These are phyloP conservation scores for Tolypocladium amazonense DNA, from an alignment of 2,329 filamentous ascomycete genomes.

Conservation along the genomic window DNA sequence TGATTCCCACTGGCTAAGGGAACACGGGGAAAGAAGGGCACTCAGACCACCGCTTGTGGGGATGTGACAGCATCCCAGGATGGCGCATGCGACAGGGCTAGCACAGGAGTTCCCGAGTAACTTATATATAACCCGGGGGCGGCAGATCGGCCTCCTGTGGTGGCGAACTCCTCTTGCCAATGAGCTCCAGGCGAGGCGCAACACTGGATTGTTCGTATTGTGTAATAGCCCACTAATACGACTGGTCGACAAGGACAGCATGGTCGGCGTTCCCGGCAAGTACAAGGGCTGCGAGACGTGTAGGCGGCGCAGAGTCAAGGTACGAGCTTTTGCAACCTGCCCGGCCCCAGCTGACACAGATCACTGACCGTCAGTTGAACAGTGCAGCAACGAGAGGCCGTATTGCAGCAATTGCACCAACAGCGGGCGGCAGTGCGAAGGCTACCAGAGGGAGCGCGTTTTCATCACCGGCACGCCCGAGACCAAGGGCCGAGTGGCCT, in stretches of 20 bases:
- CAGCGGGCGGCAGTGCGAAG: constrained; percentile 46
- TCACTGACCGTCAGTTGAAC: constrained; percentile 3
- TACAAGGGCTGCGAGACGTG: constrained; percentile 57
- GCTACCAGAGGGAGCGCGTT: constrained; percentile 51
- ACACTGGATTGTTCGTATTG: not conserved
- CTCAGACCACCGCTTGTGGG: constrained; percentile 2
- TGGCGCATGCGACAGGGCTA: not conserved
- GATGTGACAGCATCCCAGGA: not conserved
- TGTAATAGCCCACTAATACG: not conserved
- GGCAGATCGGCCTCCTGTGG: not conserved
- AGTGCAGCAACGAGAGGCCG: constrained; percentile 54
- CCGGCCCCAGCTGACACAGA: not conserved
- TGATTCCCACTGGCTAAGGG: not conserved
- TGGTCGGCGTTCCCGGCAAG: constrained; percentile 54
- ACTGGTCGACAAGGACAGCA: constrained; percentile 13
- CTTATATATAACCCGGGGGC: constrained; percentile 1
- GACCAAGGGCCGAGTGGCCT: constrained; percentile 44
- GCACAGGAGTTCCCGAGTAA: not conserved
- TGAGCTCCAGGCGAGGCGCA: not conserved
- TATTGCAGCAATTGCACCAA: constrained; percentile 49
- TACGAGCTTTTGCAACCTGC: constrained; percentile 17
- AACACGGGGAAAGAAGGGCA: not conserved
- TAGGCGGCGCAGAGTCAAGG: constrained; percentile 46
- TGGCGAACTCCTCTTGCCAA: not conserved
- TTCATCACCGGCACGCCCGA: constrained; percentile 53